Percentiles rank a stretch among this genome's conserved stretches.
Conservation (phyloP, 768 basidiomycete genomes). For the Podaxis sp. region DNA sequence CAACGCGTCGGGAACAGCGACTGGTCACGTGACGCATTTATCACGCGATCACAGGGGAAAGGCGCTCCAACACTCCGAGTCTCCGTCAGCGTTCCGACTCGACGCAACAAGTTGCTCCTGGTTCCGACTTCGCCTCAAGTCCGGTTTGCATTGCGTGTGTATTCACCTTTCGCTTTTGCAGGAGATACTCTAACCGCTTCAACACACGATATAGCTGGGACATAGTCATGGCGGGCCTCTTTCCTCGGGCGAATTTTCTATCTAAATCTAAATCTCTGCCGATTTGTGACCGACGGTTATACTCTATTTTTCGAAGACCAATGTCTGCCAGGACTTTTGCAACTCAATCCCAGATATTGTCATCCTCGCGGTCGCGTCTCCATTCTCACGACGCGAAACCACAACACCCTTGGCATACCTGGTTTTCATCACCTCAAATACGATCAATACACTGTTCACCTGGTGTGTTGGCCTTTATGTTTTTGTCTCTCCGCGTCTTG, state of each 20-base stretch:
- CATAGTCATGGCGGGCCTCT: background rate
- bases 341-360: background rate
- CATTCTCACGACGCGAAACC: background rate
- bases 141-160: background rate
- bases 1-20: too few relatives aligned
- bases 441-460: conserved; percentile 6
- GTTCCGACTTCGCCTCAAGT: background rate
- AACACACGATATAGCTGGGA: background rate
- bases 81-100: background rate
- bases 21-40: too few relatives aligned
- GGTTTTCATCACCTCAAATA: background rate
- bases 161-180: background rate
- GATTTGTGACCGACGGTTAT: background rate
- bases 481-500: background rate
- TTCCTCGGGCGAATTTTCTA: background rate
- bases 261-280: background rate
- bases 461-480: background rate
- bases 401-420: background rate
- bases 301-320: background rate
- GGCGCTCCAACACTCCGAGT: too few relatives aligned
- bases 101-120: background rate
- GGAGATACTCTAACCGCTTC: background rate
- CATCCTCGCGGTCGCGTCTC: background rate
- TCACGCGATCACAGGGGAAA: too few relatives aligned
- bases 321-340: background rate